Evolutionary conservation across 345 rosid species (phyloP).

Genomic region (Draba incana): DNA sequence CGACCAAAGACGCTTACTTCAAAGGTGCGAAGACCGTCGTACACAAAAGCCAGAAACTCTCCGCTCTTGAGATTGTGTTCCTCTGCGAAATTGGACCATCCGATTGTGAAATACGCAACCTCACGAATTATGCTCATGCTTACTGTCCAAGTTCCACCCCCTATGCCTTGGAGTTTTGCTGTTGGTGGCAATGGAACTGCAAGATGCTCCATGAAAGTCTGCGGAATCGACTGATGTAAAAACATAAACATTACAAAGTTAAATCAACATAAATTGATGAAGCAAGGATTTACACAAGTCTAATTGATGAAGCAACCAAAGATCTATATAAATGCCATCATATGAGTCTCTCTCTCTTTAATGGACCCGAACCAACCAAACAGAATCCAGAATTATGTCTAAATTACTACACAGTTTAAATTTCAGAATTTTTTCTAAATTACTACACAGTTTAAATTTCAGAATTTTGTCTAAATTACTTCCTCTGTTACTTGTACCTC

Average conservation of each 20-base stretch:
- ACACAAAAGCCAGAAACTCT: conserved; percentile 36
- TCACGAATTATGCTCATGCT: background rate
- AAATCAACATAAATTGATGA: background rate
- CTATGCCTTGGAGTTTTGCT: conserved; percentile 26
- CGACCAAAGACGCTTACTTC: conserved; percentile 34
- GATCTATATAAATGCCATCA: background rate
- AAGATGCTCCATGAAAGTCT: conserved; percentile 21
- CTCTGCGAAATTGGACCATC: conserved; percentile 35
- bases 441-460: background rate
- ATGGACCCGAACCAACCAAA: background rate
- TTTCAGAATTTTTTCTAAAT: background rate
- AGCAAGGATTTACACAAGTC: background rate
- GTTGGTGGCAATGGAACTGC: conserved; percentile 21
- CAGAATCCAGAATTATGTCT: background rate
- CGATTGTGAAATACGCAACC: conserved; percentile 8
- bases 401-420: no score
- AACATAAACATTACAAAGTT: background rate
- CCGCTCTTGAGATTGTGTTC: conserved; percentile 33
- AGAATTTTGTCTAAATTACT: background rate
- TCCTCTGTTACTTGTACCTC: background rate
- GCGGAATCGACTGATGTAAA: conserved; percentile 27
- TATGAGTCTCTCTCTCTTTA: background rate
- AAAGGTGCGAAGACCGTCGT: conserved; percentile 25
- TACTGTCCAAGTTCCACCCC: conserved; percentile 31
- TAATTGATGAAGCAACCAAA: background rate